Base-by-base conservation (phyloP, 257 asterid genomes). In the Nicotiana noctiflora region DNA sequence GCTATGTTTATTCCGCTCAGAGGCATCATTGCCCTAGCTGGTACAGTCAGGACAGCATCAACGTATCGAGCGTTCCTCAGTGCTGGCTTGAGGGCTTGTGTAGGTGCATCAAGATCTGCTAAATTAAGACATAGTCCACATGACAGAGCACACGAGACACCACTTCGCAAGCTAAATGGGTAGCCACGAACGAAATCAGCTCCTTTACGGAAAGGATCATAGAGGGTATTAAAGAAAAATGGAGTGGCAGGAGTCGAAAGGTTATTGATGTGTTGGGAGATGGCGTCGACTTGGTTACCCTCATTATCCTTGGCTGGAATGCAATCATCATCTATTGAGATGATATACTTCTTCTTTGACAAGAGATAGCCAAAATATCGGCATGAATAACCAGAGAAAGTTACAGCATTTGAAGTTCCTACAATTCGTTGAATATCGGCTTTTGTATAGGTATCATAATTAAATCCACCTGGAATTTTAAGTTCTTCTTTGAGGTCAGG, bases 161-260 rank as follows among this genome's bases (percentile, higher is more conserved):
- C 98, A 49, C 64, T 89, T 49, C 98, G 84, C 88, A 95, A 81
- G 90, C 98, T 95, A 84, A 95, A 95, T 3, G 98, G 98, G 81
- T 95, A 95, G 44, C 98, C 98, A 32, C 98, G 93, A 68, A 93
- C 98, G 81, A 95, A 95, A 86, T 95, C 98, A 2, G 97, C 46
- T 56, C 98, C 98, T 81, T 94, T 82, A 29, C 91, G 83, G 67
- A 49, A 94, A 57, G 98, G 98, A 81, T 92, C 98, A 56, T 94
- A 94, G 19, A 94, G 91, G 4, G 98, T 94, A 80, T 92, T 94
- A 66, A 94, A 94, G 97, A 94, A 94, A 87, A 92, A 95, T 4
- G 98, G 98, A 4, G 98, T 93, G 64, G 98, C 98, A 10, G 98
- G 98, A 70, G 91, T 89, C 0, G 85, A 61, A 31, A 95, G 97